These are phyloP conservation scores for Coemansia linderi DNA, from an alignment of 371 early-diverging fungal species.

Conservation along the genomic window DNA sequence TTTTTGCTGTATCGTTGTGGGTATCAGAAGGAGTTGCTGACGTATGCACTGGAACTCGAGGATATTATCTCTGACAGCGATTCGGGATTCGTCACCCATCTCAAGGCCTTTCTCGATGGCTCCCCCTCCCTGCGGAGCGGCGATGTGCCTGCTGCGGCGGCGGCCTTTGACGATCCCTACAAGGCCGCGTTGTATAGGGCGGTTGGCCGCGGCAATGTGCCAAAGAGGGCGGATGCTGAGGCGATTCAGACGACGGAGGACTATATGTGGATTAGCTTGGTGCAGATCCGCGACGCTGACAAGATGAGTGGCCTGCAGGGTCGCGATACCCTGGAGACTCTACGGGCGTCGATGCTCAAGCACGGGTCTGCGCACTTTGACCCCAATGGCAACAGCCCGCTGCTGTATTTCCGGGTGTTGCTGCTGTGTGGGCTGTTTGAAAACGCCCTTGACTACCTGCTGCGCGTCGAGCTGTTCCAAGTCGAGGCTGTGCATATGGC, in stretches of 20 bases:
- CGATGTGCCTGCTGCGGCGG: slow-evolving; percentile 20
- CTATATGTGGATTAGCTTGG: slow-evolving; percentile 81
- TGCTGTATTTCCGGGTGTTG: slow-evolving; percentile 80
- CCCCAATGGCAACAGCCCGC: slow-evolving; percentile 67
- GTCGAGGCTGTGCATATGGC: slow-evolving; percentile 91
- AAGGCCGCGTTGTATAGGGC: slow-evolving; percentile 85
- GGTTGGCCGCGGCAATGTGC: slow-evolving; percentile 83
- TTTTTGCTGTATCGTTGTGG: slow-evolving; percentile 80
- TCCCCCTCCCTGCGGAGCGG: slow-evolving; percentile 18
- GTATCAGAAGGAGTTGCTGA: slow-evolving; percentile 62
- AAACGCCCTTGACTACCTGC: slow-evolving; percentile 75
- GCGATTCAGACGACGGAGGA: slow-evolving; percentile 77
- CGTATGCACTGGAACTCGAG: slow-evolving; percentile 63
- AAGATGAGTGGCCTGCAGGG: slow-evolving; percentile 58
- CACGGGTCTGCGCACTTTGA: slow-evolving; percentile 74
- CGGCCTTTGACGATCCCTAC: slow-evolving; percentile 71
- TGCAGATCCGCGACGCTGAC: slow-evolving; percentile 65
- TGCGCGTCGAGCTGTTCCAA: slow-evolving; percentile 60
- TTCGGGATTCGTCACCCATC: slow-evolving; percentile 64
- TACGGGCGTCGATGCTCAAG: slow-evolving; percentile 64
- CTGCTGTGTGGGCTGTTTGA: slow-evolving; percentile 88
- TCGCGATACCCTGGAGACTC: slow-evolving; percentile 66
- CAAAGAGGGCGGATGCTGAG: slow-evolving; percentile 61
- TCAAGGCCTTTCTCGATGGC: slow-evolving; percentile 67
- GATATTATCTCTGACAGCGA: slow-evolving; percentile 59